phyloP scores from a whole-genome alignment of 139 green algal genomes.

The Volvox africanus region DNA sequence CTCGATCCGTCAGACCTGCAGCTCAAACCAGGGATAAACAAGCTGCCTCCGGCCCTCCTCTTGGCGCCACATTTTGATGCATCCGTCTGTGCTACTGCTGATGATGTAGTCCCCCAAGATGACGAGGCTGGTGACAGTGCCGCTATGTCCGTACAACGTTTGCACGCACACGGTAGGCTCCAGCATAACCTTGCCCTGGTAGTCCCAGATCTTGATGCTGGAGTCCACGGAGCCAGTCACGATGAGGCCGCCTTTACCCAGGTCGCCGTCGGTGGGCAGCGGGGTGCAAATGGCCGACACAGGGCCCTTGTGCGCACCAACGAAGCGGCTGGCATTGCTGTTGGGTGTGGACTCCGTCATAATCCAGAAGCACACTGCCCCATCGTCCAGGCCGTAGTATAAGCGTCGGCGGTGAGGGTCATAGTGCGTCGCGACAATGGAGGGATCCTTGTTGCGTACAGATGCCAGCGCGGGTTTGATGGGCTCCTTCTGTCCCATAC shows the following conservation, averaged over 20 bases:
- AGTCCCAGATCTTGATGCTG: constrained; percentile 77
- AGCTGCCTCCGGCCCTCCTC: constrained; percentile 57
- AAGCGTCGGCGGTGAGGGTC: constrained; percentile 26
- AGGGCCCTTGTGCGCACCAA: constrained; percentile 65
- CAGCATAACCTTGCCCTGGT: constrained; percentile 56
- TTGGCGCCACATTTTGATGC: constrained; percentile 68
- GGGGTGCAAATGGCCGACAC: constrained; percentile 51
- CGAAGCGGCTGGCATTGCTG: constrained; percentile 27
- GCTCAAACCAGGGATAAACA: constrained; percentile 74
- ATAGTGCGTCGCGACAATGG: constrained; percentile 26
- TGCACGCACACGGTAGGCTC: constrained; percentile 65
- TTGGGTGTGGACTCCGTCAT: constrained; percentile 23
- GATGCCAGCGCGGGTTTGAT: constrained; percentile 2
- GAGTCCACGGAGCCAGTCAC: constrained; percentile 70
- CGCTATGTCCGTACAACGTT: constrained; percentile 72
- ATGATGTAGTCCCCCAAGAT: constrained; percentile 63
- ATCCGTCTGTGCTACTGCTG: constrained; percentile 70
- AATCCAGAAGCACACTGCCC: constrained; percentile 62
- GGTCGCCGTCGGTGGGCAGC: constrained; percentile 22
- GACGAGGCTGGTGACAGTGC: constrained; percentile 70
- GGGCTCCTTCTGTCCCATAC: constrained; percentile 28
- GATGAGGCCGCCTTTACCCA: constrained; percentile 60
- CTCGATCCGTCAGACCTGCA: constrained; percentile 48
- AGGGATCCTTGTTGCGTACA: constrained; percentile 25
- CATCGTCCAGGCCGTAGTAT: constrained; percentile 62